These are phyloP conservation scores for Paramyrothecium roridum DNA, from an alignment of 2,329 filamentous ascomycete genomes.

Conservation along the genomic window DNA sequence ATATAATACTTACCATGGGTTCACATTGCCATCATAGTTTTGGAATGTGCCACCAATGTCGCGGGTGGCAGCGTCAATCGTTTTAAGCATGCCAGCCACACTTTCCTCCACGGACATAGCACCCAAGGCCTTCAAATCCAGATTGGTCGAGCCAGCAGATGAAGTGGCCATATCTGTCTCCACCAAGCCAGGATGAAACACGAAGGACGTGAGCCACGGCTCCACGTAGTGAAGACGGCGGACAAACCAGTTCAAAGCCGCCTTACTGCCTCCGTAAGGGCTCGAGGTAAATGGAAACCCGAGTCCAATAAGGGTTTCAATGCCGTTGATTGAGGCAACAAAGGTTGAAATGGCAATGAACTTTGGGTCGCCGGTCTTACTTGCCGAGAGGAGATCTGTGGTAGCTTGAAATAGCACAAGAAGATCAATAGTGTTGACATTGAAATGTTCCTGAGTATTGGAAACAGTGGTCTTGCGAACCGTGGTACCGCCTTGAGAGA, in stretches of 20 bases:
- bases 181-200: conserved; percentile 10
- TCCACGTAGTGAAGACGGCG: conserved; percentile 16
- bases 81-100: too few relatives aligned
- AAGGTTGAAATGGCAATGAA: neutral
- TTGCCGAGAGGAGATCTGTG: neutral
- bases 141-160: neutral
- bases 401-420: neutral
- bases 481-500: neutral
- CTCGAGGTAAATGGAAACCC: neutral
- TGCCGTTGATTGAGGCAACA: neutral
- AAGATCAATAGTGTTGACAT: neutral
- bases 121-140: neutral
- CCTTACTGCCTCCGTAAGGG: conserved; percentile 12
- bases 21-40: too few relatives aligned
- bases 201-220: conserved; percentile 15
- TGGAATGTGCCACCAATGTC: too few relatives aligned
- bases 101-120: too few relatives aligned
- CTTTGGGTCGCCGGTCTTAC: neutral
- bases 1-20: too few relatives aligned
- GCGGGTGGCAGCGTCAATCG: too few relatives aligned
- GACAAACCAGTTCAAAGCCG: conserved; percentile 11
- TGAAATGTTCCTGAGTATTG: neutral
- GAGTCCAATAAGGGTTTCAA: neutral
- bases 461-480: neutral
- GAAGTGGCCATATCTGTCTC: conserved; percentile 4